Conservation (phyloP, 768 basidiomycete species). For the Strobilomyces dryophilus region DNA sequence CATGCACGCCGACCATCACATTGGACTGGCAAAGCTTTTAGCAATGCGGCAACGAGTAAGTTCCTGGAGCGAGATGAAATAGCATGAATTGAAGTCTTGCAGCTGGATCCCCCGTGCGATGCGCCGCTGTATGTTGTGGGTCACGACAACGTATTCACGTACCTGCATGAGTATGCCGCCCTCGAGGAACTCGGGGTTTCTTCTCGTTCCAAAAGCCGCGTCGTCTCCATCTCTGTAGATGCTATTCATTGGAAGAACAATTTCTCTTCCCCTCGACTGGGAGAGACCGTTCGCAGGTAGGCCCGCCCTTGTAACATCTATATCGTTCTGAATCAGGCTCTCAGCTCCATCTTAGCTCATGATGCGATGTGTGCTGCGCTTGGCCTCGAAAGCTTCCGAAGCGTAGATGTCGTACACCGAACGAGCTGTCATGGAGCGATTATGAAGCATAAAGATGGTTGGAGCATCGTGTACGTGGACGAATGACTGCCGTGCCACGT, state of each 20-base stretch:
- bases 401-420: conserved; percentile 73
- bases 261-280: conserved; percentile 10
- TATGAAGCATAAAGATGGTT: conserved; percentile 58
- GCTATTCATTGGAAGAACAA: conserved; percentile 45
- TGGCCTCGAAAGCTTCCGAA: conserved; percentile 55
- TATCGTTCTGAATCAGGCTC: not conserved
- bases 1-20: conserved; percentile 90
- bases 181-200: conserved; percentile 69
- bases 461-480: conserved; percentile 38
- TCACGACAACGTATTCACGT: conserved; percentile 50
- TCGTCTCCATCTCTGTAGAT: conserved; percentile 54
- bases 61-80: not conserved
- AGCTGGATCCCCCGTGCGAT: conserved; percentile 62
- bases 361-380: conserved; percentile 46
- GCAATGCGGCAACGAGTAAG: conserved; percentile 63
- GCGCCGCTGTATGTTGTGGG: conserved; percentile 71
- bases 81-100: not conserved
- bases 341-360: conserved; percentile 43
- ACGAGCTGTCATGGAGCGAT: conserved; percentile 70
- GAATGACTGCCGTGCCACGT: not conserved
- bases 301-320: not conserved
- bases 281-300: conserved; percentile 4
- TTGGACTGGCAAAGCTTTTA: conserved; percentile 73
- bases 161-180: conserved; percentile 68
- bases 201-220: conserved; percentile 43